phyloP scores from a whole-genome alignment of 257 asterid species.

The Craterostigma plantagineum region DNA sequence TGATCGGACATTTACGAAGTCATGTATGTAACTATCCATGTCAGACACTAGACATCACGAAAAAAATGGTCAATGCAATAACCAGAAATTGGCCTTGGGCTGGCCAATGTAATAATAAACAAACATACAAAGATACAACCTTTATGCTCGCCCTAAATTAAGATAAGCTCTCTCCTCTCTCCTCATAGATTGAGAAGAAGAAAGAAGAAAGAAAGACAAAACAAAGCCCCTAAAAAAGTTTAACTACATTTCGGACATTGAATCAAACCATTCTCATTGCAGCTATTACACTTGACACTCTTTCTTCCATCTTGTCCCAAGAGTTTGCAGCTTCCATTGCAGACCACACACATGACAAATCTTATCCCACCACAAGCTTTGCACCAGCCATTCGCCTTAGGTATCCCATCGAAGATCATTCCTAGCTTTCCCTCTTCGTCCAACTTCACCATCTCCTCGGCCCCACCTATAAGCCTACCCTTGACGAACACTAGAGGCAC shows the following conservation, averaged over 20 bases:
- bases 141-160: no score
- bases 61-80: no score
- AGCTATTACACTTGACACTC: slow-evolving; percentile 48
- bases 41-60: no score
- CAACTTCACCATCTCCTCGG: slow-evolving; percentile 52
- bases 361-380: slow-evolving; percentile 54
- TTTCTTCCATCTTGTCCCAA: slow-evolving; percentile 44
- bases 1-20: no score
- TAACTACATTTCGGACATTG: slow-evolving; percentile 65
- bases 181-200: no score
- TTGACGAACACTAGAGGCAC: slow-evolving; percentile 74
- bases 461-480: slow-evolving; percentile 86
- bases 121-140: no score
- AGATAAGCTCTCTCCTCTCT: no score
- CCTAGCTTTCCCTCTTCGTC: slow-evolving; percentile 83
- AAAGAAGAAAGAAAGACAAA: no score
- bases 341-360: slow-evolving; percentile 56
- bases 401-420: slow-evolving; percentile 36
- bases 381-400: slow-evolving; percentile 32
- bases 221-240: no score
- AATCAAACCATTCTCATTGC: slow-evolving; percentile 88
- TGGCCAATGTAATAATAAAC: no score
- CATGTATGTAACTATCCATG: no score
- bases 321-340: slow-evolving; percentile 70
- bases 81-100: no score